Percentiles rank a stretch among this genome's conserved stretches.
phyloP scores from a whole-genome alignment of 2,329 filamentous ascomycete genomes.

The Colletotrichum incanum region DNA sequence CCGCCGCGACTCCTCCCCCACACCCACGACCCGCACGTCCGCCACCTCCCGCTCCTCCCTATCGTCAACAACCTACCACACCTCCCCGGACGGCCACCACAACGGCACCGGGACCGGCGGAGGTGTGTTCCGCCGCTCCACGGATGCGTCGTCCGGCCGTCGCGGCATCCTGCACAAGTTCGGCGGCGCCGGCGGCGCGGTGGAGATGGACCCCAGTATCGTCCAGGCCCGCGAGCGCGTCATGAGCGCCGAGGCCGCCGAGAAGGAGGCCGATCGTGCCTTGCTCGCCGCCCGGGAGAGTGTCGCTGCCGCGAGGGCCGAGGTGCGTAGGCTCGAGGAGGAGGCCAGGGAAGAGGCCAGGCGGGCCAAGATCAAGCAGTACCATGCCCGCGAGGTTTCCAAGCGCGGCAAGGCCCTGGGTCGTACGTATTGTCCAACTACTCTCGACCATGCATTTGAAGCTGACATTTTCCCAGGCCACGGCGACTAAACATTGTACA shows the following conservation, averaged over 20 bases:
- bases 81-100: slow-evolving; percentile 43
- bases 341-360: slow-evolving; percentile 78
- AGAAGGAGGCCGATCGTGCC: slow-evolving; percentile 76
- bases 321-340: slow-evolving; percentile 74
- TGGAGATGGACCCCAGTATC: slow-evolving; percentile 74
- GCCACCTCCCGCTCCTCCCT: slow-evolving; percentile 43
- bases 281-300: slow-evolving; percentile 70
- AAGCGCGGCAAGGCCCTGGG: slow-evolving; percentile 80
- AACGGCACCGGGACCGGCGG: slow-evolving; percentile 41
- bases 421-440: slow-evolving; percentile 63
- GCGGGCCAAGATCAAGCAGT: slow-evolving; percentile 77
- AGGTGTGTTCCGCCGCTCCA: slow-evolving; percentile 49
- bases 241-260: slow-evolving; percentile 73
- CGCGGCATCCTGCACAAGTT: slow-evolving; percentile 62
- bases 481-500: slow-evolving; percentile 24
- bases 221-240: slow-evolving; percentile 74
- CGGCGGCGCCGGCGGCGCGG: slow-evolving; percentile 57
- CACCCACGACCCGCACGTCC: slow-evolving; percentile 47
- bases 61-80: slow-evolving; percentile 45
- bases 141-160: slow-evolving; percentile 49
- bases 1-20: slow-evolving; percentile 48
- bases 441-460: background rate
- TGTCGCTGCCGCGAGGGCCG: slow-evolving; percentile 75
- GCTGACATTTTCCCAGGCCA: slow-evolving; percentile 26
- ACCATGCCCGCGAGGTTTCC: slow-evolving; percentile 75